Percentiles rank a stretch among this genome's conserved stretches.
Evolutionary conservation across 805 yeast genomes (phyloP).

Genomic region (Metschnikowia picachoensis): DNA sequence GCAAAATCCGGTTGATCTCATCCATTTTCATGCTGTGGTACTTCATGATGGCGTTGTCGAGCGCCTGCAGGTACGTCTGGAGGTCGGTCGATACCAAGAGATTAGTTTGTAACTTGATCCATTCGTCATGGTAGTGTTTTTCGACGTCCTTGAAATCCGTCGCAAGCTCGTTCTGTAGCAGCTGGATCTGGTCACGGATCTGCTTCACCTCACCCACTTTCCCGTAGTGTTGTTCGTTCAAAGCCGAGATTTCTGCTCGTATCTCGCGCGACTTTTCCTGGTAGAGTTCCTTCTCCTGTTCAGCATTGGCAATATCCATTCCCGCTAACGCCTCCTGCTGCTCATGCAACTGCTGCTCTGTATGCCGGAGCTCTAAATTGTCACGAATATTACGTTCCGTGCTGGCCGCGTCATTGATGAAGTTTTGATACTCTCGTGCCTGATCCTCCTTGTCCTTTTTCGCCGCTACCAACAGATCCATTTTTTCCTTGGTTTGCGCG

Average conservation of each 20-base stretch:
- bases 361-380: slow-evolving; percentile 54
- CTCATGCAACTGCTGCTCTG: slow-evolving; percentile 35
- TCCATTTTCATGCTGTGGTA: slow-evolving; percentile 89
- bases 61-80: slow-evolving; percentile 73
- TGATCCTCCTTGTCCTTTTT: slow-evolving; percentile 16
- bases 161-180: slow-evolving; percentile 54
- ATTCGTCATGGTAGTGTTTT: slow-evolving; percentile 58
- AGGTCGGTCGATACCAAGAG: slow-evolving; percentile 76
- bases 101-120: slow-evolving; percentile 74
- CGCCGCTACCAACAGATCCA: slow-evolving; percentile 12
- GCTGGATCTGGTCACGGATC: slow-evolving; percentile 63
- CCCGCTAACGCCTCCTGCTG: slow-evolving; percentile 38
- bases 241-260: slow-evolving; percentile 44
- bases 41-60: slow-evolving; percentile 91
- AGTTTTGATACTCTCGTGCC: slow-evolving; percentile 35
- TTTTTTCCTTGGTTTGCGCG: not conserved
- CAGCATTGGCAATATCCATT: slow-evolving; percentile 56
- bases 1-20: slow-evolving; percentile 82
- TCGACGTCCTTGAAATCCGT: slow-evolving; percentile 73
- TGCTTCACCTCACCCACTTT: slow-evolving; percentile 85
- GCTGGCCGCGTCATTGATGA: slow-evolving; percentile 52
- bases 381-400: slow-evolving; percentile 62
- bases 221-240: slow-evolving; percentile 66
- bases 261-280: slow-evolving; percentile 54
- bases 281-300: slow-evolving; percentile 55